A percentile compares a stretch with the other conserved stretches of the same genome.
phyloP scores from a whole-genome alignment of 176 grass and related monocot genomes.

The Aegilops sharonensis region DNA sequence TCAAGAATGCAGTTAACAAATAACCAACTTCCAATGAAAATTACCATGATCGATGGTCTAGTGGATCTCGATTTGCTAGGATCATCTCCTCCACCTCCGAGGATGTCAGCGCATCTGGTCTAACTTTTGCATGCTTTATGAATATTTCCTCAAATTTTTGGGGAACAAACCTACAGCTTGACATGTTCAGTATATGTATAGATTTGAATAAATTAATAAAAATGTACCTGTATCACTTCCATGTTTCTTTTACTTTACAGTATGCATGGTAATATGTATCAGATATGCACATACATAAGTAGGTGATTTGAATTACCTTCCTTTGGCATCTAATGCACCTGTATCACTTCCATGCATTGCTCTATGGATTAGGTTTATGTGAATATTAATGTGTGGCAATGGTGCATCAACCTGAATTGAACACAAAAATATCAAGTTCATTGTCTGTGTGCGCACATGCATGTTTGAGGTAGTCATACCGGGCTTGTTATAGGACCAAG shows the following conservation, averaged over 20 bases:
- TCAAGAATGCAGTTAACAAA: background rate
- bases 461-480: conserved; percentile 13
- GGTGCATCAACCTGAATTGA: conserved; percentile 25
- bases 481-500: conserved; percentile 44
- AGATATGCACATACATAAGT: background rate
- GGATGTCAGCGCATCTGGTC: conserved; percentile 44
- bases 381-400: conserved; percentile 34
- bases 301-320: conserved; percentile 49
- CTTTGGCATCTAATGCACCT: conserved; percentile 50
- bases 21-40: background rate
- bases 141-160: conserved; percentile 84
- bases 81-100: conserved; percentile 58
- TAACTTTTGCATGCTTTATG: conserved; percentile 57
- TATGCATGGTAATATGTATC: background rate
- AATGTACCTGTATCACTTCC: background rate
- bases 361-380: conserved; percentile 55
- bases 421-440: background rate
- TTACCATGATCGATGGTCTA: conserved; percentile 54
- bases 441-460: background rate
- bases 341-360: conserved; percentile 74
- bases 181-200: background rate
- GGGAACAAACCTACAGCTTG: conserved; percentile 58
- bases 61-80: conserved; percentile 54
- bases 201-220: background rate
- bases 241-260: background rate